phyloP scores from a whole-genome alignment of 1,139 yeast genomes.

The Suhomyces bribrorum region DNA sequence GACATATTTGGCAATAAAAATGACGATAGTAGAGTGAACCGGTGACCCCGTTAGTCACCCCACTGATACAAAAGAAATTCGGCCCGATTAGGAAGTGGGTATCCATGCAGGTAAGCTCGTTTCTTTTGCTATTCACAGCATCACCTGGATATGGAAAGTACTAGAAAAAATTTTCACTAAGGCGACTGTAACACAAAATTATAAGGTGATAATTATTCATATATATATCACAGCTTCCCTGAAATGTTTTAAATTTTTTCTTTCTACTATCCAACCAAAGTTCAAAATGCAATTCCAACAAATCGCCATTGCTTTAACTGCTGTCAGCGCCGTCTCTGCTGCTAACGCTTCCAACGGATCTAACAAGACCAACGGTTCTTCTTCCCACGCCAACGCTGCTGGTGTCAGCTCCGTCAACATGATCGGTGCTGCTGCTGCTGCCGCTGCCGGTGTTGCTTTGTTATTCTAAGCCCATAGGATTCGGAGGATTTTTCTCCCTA shows the following conservation, averaged over 20 bases:
- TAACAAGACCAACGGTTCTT: constrained; percentile 27
- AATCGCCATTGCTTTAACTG: constrained; percentile 47
- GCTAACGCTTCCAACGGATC: constrained; percentile 39
- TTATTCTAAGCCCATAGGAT: constrained; percentile 32
- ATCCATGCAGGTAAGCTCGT: constrained; percentile 8
- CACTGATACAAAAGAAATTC: constrained; percentile 8
- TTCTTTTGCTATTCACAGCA: constrained; percentile 12
- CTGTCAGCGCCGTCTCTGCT: constrained; percentile 47
- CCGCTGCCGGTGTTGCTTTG: constrained; percentile 50
- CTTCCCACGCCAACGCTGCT: constrained; percentile 23
- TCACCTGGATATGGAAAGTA: constrained; percentile 7
- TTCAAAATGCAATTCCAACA: constrained; percentile 48
- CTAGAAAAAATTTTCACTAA: constrained; percentile 11
- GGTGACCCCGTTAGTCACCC: constrained; percentile 7
- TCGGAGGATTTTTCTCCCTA: background rate
- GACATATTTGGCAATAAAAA: no score
- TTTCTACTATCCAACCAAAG: constrained; percentile 8
- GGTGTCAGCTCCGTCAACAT: constrained; percentile 15
- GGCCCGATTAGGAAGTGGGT: constrained; percentile 3
- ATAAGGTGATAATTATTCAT: constrained; percentile 1
- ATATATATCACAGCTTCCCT: constrained; percentile 9
- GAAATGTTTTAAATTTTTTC: constrained; percentile 4
- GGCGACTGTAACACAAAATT: constrained; percentile 3
- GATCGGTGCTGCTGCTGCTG: constrained; percentile 43
- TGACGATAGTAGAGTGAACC: no score